These are phyloP conservation scores for Helminthosporium solani DNA, from an alignment of 2,329 filamentous ascomycete species.

Conservation along the genomic window DNA sequence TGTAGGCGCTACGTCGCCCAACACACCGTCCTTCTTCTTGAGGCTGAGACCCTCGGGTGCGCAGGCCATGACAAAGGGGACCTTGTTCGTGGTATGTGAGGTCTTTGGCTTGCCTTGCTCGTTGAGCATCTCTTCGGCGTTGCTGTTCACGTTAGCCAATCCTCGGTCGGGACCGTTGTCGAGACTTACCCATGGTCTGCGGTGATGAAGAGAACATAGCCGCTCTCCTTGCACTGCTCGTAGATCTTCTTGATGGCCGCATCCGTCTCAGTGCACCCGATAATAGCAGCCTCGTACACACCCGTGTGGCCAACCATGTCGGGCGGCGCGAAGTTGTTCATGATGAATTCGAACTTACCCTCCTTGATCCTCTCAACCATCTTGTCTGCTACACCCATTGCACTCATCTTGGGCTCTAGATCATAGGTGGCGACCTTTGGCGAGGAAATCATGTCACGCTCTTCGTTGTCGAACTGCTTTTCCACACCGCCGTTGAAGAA, in stretches of 20 bases:
- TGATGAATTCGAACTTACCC: conserved; percentile 89
- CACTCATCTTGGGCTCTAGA: conserved; percentile 92
- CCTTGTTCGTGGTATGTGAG: conserved; percentile 95
- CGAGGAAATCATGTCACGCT: conserved; percentile 89
- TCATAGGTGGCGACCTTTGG: conserved; percentile 97
- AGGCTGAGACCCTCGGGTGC: conserved; percentile 86
- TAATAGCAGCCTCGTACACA: conserved; percentile 89
- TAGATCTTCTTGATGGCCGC: conserved; percentile 90
- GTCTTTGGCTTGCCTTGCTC: conserved; percentile 96
- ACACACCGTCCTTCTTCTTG: conserved; percentile 80
- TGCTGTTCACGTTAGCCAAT: conserved; percentile 51
- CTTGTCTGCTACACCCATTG: conserved; percentile 84
- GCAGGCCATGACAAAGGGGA: conserved; percentile 97
- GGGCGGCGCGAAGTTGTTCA: conserved; percentile 99
- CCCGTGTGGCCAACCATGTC: conserved; percentile 99
- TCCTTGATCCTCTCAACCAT: conserved; percentile 83
- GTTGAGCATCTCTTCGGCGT: conserved; percentile 99
- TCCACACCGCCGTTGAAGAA: conserved; percentile 99
- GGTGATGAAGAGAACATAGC: conserved; percentile 93
- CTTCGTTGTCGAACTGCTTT: conserved; percentile 90
- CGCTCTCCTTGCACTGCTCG: conserved; percentile 89
- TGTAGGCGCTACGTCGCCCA: conserved; percentile 97
- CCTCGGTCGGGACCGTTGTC: neutral
- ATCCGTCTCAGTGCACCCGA: conserved; percentile 84
- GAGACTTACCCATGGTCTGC: conserved; percentile 77